phyloP scores from a whole-genome alignment of 2,329 filamentous ascomycete genomes.

The Fusarium domesticum region DNA sequence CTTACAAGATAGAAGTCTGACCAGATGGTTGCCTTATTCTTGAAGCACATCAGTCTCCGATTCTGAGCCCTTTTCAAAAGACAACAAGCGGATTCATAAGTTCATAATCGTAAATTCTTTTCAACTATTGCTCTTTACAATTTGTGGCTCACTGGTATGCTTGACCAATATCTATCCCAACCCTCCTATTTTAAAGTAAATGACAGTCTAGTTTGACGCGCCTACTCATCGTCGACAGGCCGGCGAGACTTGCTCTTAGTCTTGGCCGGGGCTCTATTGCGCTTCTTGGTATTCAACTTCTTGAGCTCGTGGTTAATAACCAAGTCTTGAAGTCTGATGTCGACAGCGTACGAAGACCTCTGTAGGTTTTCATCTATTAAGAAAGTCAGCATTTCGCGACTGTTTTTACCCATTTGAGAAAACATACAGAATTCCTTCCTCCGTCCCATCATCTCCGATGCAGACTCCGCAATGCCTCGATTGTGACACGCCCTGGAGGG shows the following conservation, averaged over 20 bases:
- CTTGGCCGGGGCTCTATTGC: constrained; percentile 27
- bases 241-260: constrained; percentile 16
- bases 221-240: constrained; percentile 27
- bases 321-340: constrained; percentile 34
- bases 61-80: too few species aligned
- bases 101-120: too few species aligned
- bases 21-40: too few species aligned
- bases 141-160: too few species aligned
- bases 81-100: too few species aligned
- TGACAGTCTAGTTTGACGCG: too few species aligned
- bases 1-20: too few species aligned
- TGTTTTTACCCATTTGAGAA: too few species aligned
- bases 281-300: constrained; percentile 37
- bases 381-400: constrained; percentile 21
- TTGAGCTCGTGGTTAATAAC: constrained; percentile 41
- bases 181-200: too few species aligned
- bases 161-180: too few species aligned
- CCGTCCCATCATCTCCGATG: constrained; percentile 34
- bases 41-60: too few species aligned
- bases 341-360: constrained; percentile 32
- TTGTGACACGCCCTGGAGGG: constrained; percentile 26
- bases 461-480: constrained; percentile 28
- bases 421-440: constrained; percentile 38
- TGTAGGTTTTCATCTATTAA: constrained; percentile 33
- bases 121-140: too few species aligned